These are phyloP conservation scores for Triangularia setosa DNA, from an alignment of 2,329 filamentous ascomycete species.

Conservation along the genomic window DNA sequence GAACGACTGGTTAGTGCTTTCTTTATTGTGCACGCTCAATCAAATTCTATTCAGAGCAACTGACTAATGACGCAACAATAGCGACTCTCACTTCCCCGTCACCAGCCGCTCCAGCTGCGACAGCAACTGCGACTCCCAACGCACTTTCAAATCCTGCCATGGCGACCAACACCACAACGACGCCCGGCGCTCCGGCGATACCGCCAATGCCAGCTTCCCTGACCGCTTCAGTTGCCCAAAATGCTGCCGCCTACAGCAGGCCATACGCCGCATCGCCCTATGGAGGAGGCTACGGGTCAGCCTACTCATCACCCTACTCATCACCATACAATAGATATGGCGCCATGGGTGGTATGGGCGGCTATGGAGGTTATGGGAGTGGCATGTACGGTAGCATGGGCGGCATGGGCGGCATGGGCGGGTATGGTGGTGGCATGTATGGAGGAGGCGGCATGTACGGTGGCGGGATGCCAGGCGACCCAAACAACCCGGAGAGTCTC, in stretches of 20 bases:
- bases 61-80: slow-evolving; percentile 9
- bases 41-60: slow-evolving; percentile 1
- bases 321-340: slow-evolving; percentile 33
- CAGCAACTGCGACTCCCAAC: slow-evolving; percentile 40
- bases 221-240: slow-evolving; percentile 77
- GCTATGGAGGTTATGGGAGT: slow-evolving; percentile 46
- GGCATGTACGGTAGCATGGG: slow-evolving; percentile 28
- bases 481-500: slow-evolving; percentile 87
- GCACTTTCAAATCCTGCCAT: slow-evolving; percentile 40
- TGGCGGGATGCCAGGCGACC: slow-evolving; percentile 49
- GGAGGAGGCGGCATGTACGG: slow-evolving; percentile 29
- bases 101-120: slow-evolving; percentile 33
- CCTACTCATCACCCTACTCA: slow-evolving; percentile 52
- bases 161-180: slow-evolving; percentile 36
- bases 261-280: slow-evolving; percentile 36
- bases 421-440: slow-evolving; percentile 36
- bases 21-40: not conserved
- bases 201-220: slow-evolving; percentile 77
- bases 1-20: slow-evolving; percentile 43
- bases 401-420: slow-evolving; percentile 17
- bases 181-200: slow-evolving; percentile 43
- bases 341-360: slow-evolving; percentile 16
- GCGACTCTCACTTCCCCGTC: slow-evolving; percentile 31
- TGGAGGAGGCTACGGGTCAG: slow-evolving; percentile 34
- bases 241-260: slow-evolving; percentile 75